phyloP scores from a whole-genome alignment of 1,284 basidiomycete genomes.

The Marasmius tenuissimus region DNA sequence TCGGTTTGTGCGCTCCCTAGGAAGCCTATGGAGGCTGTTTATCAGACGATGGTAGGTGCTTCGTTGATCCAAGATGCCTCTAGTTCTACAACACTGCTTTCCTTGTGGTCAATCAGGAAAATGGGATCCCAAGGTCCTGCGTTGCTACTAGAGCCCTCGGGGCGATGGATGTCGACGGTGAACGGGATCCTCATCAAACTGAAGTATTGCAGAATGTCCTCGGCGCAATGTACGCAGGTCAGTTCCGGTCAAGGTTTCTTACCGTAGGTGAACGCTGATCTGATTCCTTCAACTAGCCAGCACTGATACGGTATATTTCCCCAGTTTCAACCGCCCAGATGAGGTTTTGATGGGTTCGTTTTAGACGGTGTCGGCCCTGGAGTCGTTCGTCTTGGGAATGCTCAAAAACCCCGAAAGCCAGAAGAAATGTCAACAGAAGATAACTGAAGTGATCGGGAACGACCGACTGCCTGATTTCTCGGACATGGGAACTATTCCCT shows the following conservation, averaged over 20 bases:
- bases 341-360: too few species aligned
- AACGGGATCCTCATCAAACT: background rate
- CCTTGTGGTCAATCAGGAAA: background rate
- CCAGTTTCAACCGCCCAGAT: background rate
- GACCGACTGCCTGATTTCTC: constrained; percentile 28
- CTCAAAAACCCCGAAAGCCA: constrained; percentile 26
- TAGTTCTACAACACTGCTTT: background rate
- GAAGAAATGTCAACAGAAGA: constrained; percentile 25
- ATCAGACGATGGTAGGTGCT: background rate
- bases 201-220: constrained; percentile 1
- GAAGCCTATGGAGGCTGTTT: background rate
- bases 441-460: constrained; percentile 26
- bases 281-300: background rate
- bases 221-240: constrained; percentile 2
- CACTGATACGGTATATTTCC: constrained; percentile 7
- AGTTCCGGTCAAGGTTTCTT: background rate
- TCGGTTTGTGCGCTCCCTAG: background rate
- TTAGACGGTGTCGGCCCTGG: constrained; percentile 8
- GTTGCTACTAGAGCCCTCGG: background rate
- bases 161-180: background rate
- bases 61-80: background rate
- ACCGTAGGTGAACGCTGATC: background rate
- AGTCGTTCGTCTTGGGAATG: constrained; percentile 20
- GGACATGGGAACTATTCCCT: constrained; percentile 26
- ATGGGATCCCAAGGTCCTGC: background rate